Conservation (phyloP, 2,329 filamentous ascomycete species). For the Diaporthe destruens region DNA sequence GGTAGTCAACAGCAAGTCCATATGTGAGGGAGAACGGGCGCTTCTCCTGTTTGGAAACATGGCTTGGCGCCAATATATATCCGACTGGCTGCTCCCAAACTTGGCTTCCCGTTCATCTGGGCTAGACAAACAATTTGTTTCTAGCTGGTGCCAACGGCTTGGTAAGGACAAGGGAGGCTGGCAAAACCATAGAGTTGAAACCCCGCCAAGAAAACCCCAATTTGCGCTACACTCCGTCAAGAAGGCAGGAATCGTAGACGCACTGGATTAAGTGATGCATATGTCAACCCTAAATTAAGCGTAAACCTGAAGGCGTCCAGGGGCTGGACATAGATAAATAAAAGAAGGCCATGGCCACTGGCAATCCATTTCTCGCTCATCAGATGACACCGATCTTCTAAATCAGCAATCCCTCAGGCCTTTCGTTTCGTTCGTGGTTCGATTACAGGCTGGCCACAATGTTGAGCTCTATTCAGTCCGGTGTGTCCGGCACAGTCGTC, state of each 20-base stretch:
- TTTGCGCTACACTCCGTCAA: not conserved
- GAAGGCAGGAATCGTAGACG: not conserved
- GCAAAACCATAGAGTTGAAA: slow-evolving; percentile 16
- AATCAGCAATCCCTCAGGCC: too few species aligned
- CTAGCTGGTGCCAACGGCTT: not conserved
- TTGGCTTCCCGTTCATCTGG: not conserved
- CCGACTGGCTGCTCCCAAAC: not conserved
- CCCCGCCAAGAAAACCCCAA: slow-evolving; percentile 7
- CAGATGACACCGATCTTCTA: too few species aligned
- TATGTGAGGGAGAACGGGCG: not conserved
- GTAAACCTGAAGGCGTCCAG: fast-evolving
- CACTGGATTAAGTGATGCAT: slow-evolving; percentile 8
- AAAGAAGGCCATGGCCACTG: not conserved
- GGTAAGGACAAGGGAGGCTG: not conserved
- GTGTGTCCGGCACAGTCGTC: not conserved
- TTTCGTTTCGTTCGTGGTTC: not conserved
- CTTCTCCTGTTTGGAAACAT: slow-evolving; percentile 17
- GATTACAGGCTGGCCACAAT: not conserved
- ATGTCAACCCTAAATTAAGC: not conserved
- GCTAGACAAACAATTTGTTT: slow-evolving; percentile 4
- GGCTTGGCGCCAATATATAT: slow-evolving; percentile 8
- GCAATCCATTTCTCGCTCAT: too few species aligned
- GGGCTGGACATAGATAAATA: not conserved
- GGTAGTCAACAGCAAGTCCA: not conserved
- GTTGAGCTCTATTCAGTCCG: not conserved